phyloP scores from a whole-genome alignment of 2,329 filamentous ascomycete species.

The Fragosphaeria purpurea region DNA sequence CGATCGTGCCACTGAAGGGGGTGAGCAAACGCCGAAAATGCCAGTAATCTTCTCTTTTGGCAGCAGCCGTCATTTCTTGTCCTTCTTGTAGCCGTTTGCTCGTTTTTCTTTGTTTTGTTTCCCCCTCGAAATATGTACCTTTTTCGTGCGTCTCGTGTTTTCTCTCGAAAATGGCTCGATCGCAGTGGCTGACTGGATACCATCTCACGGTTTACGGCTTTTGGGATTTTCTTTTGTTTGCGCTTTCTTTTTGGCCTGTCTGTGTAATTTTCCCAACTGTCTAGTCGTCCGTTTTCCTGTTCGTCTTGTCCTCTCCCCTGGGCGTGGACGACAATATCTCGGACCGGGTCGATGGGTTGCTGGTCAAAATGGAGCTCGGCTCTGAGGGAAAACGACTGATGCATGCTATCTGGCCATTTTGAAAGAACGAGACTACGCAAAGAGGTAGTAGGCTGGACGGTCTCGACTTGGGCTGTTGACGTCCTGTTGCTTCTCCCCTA shows the following conservation, averaged over 20 bases:
- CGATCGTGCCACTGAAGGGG: slow-evolving; percentile 3
- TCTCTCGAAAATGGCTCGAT: slow-evolving; percentile 6
- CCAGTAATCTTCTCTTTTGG: neutral
- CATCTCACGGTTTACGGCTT: too few species aligned
- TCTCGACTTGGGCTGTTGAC: neutral
- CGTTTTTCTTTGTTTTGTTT: too few species aligned
- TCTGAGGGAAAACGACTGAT: too few species aligned
- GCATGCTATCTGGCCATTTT: neutral
- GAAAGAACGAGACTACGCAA: neutral
- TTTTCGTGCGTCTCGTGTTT: slow-evolving; percentile 5
- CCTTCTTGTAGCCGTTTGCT: neutral
- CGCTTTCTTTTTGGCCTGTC: neutral
- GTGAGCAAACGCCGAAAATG: neutral
- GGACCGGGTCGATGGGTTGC: neutral
- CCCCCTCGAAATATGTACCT: too few species aligned
- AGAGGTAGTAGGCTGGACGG: neutral
- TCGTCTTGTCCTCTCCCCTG: too few species aligned
- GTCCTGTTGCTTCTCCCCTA: neutral
- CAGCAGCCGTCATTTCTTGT: neutral
- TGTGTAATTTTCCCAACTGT: neutral
- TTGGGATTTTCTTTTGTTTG: too few species aligned
- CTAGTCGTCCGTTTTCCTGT: neutral
- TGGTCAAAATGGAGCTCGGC: too few species aligned
- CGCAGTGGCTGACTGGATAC: neutral
- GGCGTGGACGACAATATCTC: neutral